Conservation (phyloP, 176 grass and related monocot species). For the Avena eriantha region DNA sequence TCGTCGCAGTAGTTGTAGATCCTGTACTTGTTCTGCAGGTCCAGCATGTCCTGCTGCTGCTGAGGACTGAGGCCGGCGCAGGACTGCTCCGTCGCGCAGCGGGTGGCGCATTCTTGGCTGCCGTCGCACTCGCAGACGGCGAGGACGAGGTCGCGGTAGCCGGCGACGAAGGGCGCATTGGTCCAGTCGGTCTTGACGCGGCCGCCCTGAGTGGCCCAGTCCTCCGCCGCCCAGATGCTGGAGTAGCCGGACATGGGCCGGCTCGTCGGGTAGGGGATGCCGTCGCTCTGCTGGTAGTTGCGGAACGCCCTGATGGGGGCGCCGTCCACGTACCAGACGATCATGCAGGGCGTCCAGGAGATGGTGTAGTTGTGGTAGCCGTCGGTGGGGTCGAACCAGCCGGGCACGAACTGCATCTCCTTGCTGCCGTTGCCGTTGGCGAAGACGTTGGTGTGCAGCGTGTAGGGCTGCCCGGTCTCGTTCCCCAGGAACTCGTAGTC, state of each 20-base stretch:
- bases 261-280: slow-evolving; percentile 54
- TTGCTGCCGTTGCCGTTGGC: slow-evolving; percentile 56
- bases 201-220: slow-evolving; percentile 78
- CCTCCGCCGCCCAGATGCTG: slow-evolving; percentile 81
- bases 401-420: slow-evolving; percentile 76
- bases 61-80: background rate
- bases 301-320: slow-evolving; percentile 65
- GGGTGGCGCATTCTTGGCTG: background rate
- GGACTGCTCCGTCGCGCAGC: background rate
- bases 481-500: slow-evolving; percentile 93
- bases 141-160: background rate
- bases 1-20: slow-evolving; percentile 1
- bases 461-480: slow-evolving; percentile 71
- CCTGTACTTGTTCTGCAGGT: background rate
- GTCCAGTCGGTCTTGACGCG: slow-evolving; percentile 68
- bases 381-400: slow-evolving; percentile 74
- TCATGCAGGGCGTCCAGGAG: slow-evolving; percentile 71
- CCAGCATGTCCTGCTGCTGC: background rate
- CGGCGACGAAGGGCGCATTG: slow-evolving; percentile 51
- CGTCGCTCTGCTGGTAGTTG: slow-evolving; percentile 55
- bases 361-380: slow-evolving; percentile 89
- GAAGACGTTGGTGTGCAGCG: slow-evolving; percentile 89
- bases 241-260: slow-evolving; percentile 57
- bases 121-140: background rate
- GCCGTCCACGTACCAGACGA: slow-evolving; percentile 74